Evolutionary conservation across 139 green algal genomes (phyloP).

Genomic region (Ulvella scutata): DNA sequence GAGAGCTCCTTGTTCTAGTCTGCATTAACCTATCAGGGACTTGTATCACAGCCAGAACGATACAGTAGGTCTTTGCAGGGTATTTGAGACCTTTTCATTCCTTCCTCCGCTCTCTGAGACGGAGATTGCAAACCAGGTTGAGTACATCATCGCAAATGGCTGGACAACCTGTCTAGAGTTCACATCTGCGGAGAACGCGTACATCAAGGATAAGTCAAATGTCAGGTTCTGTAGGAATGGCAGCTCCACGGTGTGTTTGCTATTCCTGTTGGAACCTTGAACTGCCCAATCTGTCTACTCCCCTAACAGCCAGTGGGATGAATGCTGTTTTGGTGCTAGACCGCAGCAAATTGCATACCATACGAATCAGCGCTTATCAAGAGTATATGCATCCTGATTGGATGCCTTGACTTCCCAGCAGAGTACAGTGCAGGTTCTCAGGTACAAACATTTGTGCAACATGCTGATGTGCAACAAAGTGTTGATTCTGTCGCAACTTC

Average conservation of each 20-base stretch:
- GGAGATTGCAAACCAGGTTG: conserved; percentile 85
- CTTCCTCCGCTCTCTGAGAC: conserved; percentile 82
- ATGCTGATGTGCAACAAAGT: too few relatives aligned
- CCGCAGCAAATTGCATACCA: too few relatives aligned
- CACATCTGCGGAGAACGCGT: conserved; percentile 46
- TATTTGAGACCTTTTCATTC: conserved; percentile 98
- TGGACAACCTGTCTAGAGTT: conserved; percentile 93
- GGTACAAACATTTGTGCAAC: too few relatives aligned
- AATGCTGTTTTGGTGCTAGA: too few relatives aligned
- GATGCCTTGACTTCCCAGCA: too few relatives aligned
- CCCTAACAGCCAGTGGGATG: too few relatives aligned
- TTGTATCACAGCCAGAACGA: not conserved
- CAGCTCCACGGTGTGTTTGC: not conserved
- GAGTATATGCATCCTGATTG: too few relatives aligned
- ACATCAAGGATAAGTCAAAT: conserved; percentile 20
- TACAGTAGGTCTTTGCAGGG: conserved; percentile 28
- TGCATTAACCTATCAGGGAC: not conserved
- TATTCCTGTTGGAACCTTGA: too few relatives aligned
- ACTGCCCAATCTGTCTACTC: too few relatives aligned
- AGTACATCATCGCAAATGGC: conserved; percentile 8
- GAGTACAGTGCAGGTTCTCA: too few relatives aligned
- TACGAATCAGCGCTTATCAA: too few relatives aligned
- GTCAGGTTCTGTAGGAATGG: not conserved
- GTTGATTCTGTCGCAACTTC: too few relatives aligned
- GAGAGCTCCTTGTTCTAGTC: not conserved